Evolutionary conservation across 169 alveolate species (phyloP), one percentile per base, ranked within the genome.

Genomic region (Theileria orientalis): DNA sequence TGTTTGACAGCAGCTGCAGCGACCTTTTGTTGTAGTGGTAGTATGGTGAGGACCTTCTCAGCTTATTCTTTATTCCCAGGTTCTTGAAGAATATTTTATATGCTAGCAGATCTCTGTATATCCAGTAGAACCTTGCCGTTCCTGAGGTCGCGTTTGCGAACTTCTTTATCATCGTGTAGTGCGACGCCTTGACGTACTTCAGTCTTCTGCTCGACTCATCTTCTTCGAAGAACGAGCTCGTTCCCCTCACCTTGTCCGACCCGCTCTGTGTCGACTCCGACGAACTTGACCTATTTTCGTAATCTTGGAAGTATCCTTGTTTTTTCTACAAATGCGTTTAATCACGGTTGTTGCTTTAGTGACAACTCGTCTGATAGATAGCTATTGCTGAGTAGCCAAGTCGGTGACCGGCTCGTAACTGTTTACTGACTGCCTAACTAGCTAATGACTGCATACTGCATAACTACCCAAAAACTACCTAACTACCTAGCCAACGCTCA

Each of bases 71-170:
- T 5, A 54, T 2, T 11, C 56, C 76, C 21, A 68, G 30, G 9
- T 68, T 35, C 51, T 52, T 68, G 11, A 68, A 68, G 19, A 68
- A 68, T 6, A 68, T 44, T 25, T 68, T 68, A 54, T 68, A 68
- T 21, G 76, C 13, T 11, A 68, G 35, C 30, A 68, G 30, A 21
- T 68, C 76, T 41, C 61, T 68, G 35, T 68, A 68, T 1, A 29
- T 52, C 74, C 76, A 46, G 6, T 30, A 68, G 49, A 68, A 6
- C n/a, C 76, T 35, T 5, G 56, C 30, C 14, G 47, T 29, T 23
- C 52, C 30, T 27, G 51, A 74, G 14, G 30, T 33, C 23, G 16
- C 14, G 14, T 68, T 27, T 23, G 74, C 30, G 35, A n/a, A 68
- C 35, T 44, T 49, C n/a, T 46, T 44, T 13, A 51, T 68, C 66